Conservation (phyloP, 176 grass and related monocot species). For the Oryza rufipogon region DNA sequence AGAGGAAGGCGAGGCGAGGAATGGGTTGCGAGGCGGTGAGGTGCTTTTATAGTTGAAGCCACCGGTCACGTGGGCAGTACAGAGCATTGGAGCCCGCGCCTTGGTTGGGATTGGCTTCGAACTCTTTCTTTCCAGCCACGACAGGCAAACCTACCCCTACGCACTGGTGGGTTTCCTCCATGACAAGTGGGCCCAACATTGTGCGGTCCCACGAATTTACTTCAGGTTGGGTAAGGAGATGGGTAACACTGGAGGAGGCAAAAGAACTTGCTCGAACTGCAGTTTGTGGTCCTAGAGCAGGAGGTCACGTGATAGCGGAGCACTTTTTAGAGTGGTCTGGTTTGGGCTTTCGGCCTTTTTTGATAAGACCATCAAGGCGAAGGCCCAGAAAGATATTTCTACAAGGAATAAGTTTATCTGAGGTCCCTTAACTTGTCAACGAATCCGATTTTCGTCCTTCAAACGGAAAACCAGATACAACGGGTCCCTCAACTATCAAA, state of each 20-base stretch:
- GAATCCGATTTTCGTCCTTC: too few relatives aligned
- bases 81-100: not conserved
- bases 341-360: not conserved
- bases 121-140: conserved; percentile 22
- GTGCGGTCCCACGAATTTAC: not conserved
- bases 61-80: not conserved
- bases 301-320: not conserved
- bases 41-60: conserved; percentile 34
- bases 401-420: too few relatives aligned
- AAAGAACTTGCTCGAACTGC: not conserved
- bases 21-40: not conserved
- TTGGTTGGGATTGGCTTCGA: not conserved
- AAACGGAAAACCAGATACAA: too few relatives aligned
- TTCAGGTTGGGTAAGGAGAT: not conserved
- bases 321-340: not conserved
- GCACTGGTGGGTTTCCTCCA: not conserved
- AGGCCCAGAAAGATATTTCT: not conserved
- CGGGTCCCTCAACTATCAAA: too few relatives aligned
- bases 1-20: not conserved
- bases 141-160: not conserved
- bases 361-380: not conserved
- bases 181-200: not conserved
- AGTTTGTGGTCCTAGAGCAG: not conserved
- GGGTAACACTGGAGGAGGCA: not conserved
- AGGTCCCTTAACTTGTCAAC: too few relatives aligned